phyloP scores from a whole-genome alignment of 768 basidiomycete species.

The Kondoa subrosea region DNA sequence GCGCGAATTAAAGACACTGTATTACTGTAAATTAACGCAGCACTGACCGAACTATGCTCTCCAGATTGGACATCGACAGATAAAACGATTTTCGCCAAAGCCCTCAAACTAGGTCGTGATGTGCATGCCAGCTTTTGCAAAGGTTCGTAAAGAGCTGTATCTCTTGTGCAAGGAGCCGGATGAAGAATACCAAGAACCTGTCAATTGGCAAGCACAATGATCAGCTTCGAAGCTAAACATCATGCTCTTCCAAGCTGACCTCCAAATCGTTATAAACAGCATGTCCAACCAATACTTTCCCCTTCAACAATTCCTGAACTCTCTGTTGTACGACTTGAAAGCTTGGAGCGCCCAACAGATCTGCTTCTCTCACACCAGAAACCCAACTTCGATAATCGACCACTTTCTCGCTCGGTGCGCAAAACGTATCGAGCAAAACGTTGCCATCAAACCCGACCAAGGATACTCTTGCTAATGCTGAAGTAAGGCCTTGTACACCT shows the following conservation, averaged over 20 bases:
- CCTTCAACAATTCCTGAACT: conserved; percentile 59
- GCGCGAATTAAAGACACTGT: conserved; percentile 1
- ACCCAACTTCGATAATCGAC: conserved; percentile 81
- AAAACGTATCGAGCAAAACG: conserved; percentile 63
- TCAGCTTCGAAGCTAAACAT: neutral
- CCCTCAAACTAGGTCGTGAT: conserved; percentile 55
- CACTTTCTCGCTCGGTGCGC: conserved; percentile 66
- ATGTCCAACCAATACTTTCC: conserved; percentile 68
- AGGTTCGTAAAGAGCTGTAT: conserved; percentile 33
- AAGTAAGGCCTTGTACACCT: conserved; percentile 64
- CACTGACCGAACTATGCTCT: conserved; percentile 71
- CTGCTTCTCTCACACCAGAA: conserved; percentile 59
- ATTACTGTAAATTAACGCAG: conserved; percentile 4
- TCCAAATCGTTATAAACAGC: conserved; percentile 80
- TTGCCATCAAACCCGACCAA: conserved; percentile 75
- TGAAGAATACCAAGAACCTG: conserved; percentile 35
- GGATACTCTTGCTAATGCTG: conserved; percentile 69
- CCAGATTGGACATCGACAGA: conserved; percentile 60
- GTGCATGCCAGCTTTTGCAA: conserved; percentile 43
- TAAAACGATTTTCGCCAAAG: conserved; percentile 61
- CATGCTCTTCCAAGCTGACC: conserved; percentile 34
- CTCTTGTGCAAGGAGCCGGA: conserved; percentile 32
- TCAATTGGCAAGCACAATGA: conserved; percentile 36
- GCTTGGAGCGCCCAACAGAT: conserved; percentile 47
- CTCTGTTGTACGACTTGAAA: conserved; percentile 64